Conservation (phyloP, 2,329 filamentous ascomycete genomes). For the Exophiala viscosa region DNA sequence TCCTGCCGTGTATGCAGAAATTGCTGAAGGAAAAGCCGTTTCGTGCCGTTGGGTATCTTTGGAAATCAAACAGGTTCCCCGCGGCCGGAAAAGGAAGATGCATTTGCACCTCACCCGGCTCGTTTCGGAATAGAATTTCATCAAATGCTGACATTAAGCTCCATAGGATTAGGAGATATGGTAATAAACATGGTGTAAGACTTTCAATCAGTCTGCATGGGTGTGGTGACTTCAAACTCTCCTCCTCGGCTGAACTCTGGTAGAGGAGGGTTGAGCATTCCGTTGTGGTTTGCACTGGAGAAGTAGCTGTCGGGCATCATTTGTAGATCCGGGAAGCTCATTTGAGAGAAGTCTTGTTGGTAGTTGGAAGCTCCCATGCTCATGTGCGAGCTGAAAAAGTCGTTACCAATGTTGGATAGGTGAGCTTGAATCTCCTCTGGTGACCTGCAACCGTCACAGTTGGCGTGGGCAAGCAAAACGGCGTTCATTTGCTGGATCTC, state of each 20-base stretch:
- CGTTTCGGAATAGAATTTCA: no score
- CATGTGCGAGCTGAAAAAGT: conserved; percentile 25
- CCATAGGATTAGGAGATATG: no score
- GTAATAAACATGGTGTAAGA: no score
- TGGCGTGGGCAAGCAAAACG: conserved; percentile 26
- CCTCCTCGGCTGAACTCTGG: conserved; percentile 27
- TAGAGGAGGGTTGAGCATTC: conserved; percentile 24
- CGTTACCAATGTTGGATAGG: conserved; percentile 25
- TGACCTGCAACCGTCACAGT: conserved; percentile 28
- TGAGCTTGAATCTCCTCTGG: conserved; percentile 27
- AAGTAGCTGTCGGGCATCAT: conserved; percentile 21
- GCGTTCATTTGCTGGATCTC: conserved; percentile 29
- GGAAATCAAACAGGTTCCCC: no score
- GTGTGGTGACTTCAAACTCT: conserved; percentile 28
- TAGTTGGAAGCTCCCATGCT: conserved; percentile 9
- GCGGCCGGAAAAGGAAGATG: no score
- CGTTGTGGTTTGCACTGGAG: conserved; percentile 4
- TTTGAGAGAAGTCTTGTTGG: conserved; percentile 10
- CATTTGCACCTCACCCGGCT: no score
- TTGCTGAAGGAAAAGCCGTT: no score
- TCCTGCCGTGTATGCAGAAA: no score
- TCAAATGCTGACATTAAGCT: no score
- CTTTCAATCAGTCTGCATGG: conserved; percentile 25
- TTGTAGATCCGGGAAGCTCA: conserved; percentile 17
- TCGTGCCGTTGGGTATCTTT: no score